phyloP scores from a whole-genome alignment of 1,139 yeast genomes.

The Arxiozyma bovina region DNA sequence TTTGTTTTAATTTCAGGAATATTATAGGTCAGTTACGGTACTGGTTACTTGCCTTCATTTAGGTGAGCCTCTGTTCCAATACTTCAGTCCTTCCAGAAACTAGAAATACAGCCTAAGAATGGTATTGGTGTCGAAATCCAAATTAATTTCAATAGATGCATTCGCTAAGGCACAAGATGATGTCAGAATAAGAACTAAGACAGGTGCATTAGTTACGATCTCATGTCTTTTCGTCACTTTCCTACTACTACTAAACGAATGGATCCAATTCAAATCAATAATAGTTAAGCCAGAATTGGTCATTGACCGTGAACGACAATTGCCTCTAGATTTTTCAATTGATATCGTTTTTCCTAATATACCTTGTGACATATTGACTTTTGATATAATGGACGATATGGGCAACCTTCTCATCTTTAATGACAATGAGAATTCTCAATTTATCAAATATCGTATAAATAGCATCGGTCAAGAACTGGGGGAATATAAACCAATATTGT shows the following conservation, averaged over 20 bases:
- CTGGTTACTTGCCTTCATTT: too few species aligned
- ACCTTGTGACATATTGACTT: constrained; percentile 63
- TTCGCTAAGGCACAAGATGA: constrained; percentile 93
- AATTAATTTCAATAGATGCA: constrained; percentile 47
- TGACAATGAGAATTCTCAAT: constrained; percentile 53
- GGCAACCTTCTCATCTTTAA: constrained; percentile 72
- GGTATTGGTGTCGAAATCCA: constrained; percentile 9
- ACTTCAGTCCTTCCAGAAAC: not conserved
- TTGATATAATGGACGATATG: constrained; percentile 72
- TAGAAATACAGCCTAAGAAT: not conserved
- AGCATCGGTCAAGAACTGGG: constrained; percentile 20
- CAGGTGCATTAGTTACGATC: constrained; percentile 84
- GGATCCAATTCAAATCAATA: constrained; percentile 59
- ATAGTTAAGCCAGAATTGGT: constrained; percentile 73
- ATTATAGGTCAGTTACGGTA: too few species aligned
- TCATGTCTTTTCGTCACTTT: constrained; percentile 56
- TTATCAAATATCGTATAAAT: constrained; percentile 56
- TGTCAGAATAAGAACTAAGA: constrained; percentile 74
- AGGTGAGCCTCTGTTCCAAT: too few species aligned
- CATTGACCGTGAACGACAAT: constrained; percentile 77
- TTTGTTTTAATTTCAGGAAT: too few species aligned
- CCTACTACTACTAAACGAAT: constrained; percentile 62
- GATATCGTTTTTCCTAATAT: constrained; percentile 75
- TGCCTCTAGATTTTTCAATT: constrained; percentile 65
- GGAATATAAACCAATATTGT: constrained; percentile 32